Evolutionary conservation across 2,329 filamentous ascomycete species (phyloP), one percentile per base, ranked within the genome.

Genomic region (Pseudogymnoascus sp.): DNA sequence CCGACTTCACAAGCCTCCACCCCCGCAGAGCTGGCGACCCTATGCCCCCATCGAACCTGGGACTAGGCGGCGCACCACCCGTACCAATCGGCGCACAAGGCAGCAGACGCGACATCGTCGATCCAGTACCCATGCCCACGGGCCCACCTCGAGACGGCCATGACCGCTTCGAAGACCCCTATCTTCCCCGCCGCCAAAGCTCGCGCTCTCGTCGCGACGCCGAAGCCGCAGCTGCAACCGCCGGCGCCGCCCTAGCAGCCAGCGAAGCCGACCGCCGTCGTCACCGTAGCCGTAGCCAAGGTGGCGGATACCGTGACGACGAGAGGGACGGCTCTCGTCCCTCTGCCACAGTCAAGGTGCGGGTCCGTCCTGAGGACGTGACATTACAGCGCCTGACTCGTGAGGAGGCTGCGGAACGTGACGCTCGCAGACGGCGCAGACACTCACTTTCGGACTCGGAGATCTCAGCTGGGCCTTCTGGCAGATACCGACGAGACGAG

Each of bases 351-450:
- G 80, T 87, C 63, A 85, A 83, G 70, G 75, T 87, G 63, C 83
- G 82, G 69, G 77, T 86, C 56, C 81, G 85, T 66, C 82, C 85
- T 66, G 84, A 87, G 68, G 85, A 85, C 66, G 80, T 88, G 63
- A 88, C 84, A 12, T 74, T 88, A 44, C 80, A 84, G 38, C 78
- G 83, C 37, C 74, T 87, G 23, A 86, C 85, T 0, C 84, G 86
- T 25, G 81, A 84, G 65, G 85, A 88, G 70, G 78, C 81, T 2
- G 76, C 77, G 31, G 75, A 73, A 47, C 63, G 70, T 62, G 71
- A 69, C 56, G 63, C 72, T 3, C 72, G 76, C 11, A 76, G 77
- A 50, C 73, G 74, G 8, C 70, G 73, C 23, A 72, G 75, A 59
- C 71, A 76, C 38, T 72, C 73, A 50, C 75, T 82, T 60, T 77